Percentiles rank a stretch among this genome's conserved stretches.
These are phyloP conservation scores for Pseudoturritis turrita DNA, from an alignment of 345 rosid genomes.

Conservation along the genomic window DNA sequence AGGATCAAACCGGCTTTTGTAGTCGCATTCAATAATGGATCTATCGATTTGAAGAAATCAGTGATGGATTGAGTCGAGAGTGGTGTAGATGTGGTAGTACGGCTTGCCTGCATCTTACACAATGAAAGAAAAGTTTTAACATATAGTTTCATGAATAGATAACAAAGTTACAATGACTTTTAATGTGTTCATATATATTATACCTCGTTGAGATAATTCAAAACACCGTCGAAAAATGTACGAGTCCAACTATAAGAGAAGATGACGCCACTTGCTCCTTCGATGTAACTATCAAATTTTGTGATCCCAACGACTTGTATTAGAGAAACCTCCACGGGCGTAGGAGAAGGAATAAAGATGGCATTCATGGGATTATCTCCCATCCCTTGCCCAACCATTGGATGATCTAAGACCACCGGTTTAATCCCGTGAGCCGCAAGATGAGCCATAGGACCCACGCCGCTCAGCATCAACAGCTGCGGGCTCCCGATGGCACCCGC, in stretches of 20 bases:
- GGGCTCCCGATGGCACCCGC: conserved; percentile 94
- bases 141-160: neutral
- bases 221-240: conserved; percentile 27
- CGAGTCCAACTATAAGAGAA: conserved; percentile 43
- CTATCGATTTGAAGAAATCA: conserved; percentile 29
- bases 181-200: neutral
- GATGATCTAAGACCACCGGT: conserved; percentile 47
- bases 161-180: neutral
- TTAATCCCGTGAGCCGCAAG: conserved; percentile 43
- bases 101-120: conserved; percentile 16
- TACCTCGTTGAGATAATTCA: conserved; percentile 44
- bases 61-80: conserved; percentile 30
- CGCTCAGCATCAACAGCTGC: conserved; percentile 74
- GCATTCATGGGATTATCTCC: conserved; percentile 75
- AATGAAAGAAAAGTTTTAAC: neutral
- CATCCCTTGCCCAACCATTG: conserved; percentile 80
- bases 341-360: conserved; percentile 57
- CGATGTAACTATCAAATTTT: conserved; percentile 44
- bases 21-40: conserved; percentile 35
- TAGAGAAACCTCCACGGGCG: conserved; percentile 56
- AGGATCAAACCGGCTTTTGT: conserved; percentile 45
- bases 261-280: conserved; percentile 55
- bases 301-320: conserved; percentile 69
- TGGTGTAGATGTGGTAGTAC: conserved; percentile 4
- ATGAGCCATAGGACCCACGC: conserved; percentile 56